These are phyloP conservation scores for Immersiella caudata DNA, from an alignment of 495 filamentous ascomycete genomes.

Conservation along the genomic window DNA sequence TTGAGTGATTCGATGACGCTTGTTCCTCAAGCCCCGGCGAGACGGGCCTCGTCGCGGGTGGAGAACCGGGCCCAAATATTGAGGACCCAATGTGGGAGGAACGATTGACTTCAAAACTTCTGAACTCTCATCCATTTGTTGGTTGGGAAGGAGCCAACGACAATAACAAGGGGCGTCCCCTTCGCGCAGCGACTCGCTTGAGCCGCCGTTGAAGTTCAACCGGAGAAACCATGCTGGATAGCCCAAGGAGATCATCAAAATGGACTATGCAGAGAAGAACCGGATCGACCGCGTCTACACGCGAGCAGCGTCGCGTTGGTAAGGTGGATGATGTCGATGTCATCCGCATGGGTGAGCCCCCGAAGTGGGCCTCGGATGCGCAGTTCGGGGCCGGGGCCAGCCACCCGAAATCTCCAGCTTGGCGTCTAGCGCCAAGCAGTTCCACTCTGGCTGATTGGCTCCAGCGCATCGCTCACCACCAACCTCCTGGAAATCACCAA, in stretches of 20 bases:
- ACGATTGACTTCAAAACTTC: no score
- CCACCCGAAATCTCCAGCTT: slow-evolving; percentile 14
- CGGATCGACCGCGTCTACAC: not conserved
- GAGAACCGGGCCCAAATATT: no score
- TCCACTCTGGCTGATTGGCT: slow-evolving; percentile 3
- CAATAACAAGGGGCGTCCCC: not conserved
- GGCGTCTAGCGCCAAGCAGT: slow-evolving; percentile 2
- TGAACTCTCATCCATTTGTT: no score
- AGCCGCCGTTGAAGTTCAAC: no score
- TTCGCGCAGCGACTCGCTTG: no score
- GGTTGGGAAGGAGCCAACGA: not conserved
- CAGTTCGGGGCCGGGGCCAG: not conserved
- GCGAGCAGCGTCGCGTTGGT: not conserved
- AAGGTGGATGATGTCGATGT: not conserved
- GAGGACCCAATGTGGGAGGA: no score
- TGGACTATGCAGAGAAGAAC: not conserved
- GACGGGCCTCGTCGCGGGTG: no score
- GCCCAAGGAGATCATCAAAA: not conserved
- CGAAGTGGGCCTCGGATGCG: not conserved
- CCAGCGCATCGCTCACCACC: not conserved
- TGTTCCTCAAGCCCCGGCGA: no score
- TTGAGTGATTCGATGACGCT: no score
- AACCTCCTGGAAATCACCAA: slow-evolving; percentile 7
- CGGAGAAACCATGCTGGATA: no score
- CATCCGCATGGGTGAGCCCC: not conserved